These are phyloP conservation scores for Termitomyces sp. DNA, from an alignment of 768 basidiomycete species.

Conservation along the genomic window DNA sequence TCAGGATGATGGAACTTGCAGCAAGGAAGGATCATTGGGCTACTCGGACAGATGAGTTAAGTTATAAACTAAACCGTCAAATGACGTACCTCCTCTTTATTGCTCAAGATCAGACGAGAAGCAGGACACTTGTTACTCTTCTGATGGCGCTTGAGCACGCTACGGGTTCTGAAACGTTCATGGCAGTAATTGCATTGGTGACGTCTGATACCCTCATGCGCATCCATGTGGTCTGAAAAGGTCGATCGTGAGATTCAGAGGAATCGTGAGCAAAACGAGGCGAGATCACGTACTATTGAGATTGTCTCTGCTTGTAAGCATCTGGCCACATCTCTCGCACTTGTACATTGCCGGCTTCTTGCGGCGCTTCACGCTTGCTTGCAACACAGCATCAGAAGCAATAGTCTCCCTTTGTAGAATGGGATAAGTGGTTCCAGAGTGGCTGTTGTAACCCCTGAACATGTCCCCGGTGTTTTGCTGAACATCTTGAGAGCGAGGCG, in stretches of 20 bases:
- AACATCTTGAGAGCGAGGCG: not conserved
- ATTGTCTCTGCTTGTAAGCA: constrained; percentile 14
- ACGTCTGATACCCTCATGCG: constrained; percentile 10
- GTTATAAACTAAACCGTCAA: too few relatives aligned
- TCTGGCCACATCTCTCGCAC: constrained; percentile 7
- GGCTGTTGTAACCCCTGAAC: constrained; percentile 5
- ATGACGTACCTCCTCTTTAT: constrained; percentile 2
- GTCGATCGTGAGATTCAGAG: not conserved
- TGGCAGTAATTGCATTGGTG: constrained; percentile 10
- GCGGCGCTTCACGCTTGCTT: constrained; percentile 12
- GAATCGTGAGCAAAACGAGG: not conserved
- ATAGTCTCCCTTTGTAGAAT: constrained; percentile 13
- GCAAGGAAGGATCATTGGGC: not conserved
- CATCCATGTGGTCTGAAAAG: constrained; percentile 12
- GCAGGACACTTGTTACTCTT: constrained; percentile 13
- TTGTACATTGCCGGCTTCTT: constrained; percentile 6
- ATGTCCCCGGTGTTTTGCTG: not conserved
- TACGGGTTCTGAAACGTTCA: constrained; percentile 15
- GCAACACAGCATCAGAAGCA: constrained; percentile 14
- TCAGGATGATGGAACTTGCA: not conserved
- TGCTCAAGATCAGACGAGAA: not conserved
- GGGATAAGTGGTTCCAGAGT: constrained; percentile 3
- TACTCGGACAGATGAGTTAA: not conserved
- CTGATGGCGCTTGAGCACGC: constrained; percentile 16
- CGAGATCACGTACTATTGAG: constrained; percentile 10